Conservation (phyloP, 1,284 basidiomycete species). For the Volvariella surrecta region DNA sequence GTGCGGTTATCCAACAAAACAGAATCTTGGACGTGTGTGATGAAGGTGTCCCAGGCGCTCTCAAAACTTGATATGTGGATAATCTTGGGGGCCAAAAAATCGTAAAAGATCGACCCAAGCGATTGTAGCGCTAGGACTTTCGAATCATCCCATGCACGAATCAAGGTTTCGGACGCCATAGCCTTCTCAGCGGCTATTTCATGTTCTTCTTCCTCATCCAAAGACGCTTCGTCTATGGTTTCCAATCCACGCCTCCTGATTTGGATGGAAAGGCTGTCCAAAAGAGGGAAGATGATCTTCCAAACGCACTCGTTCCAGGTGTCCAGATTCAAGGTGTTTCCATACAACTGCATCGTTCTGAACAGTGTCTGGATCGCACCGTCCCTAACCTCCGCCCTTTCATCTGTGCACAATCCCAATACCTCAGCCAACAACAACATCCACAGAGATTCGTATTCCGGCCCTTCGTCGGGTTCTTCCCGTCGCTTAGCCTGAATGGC, state of each 20-base stretch:
- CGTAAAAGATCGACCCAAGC: constrained; percentile 75
- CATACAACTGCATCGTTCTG: constrained; percentile 90
- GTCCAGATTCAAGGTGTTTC: constrained; percentile 65
- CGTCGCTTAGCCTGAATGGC: constrained; percentile 77
- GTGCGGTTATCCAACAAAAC: constrained; percentile 61
- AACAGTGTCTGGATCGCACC: constrained; percentile 95
- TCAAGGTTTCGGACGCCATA: constrained; percentile 2
- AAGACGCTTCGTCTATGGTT: constrained; percentile 12
- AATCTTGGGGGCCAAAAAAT: constrained; percentile 71
- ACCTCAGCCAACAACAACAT: constrained; percentile 85
- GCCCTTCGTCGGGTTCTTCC: constrained; percentile 48
- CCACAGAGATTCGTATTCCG: constrained; percentile 80
- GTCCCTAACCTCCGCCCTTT: constrained; percentile 81
- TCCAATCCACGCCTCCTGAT: constrained; percentile 30
- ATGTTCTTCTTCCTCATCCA: constrained; percentile 7
- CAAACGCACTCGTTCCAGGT: constrained; percentile 88
- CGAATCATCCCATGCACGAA: constrained; percentile 76
- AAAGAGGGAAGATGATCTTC: constrained; percentile 84
- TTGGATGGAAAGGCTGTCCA: constrained; percentile 62
- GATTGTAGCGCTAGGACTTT: constrained; percentile 82
- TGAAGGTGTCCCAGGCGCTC: constrained; percentile 66
- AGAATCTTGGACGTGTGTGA: constrained; percentile 58
- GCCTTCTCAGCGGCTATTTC: neutral
- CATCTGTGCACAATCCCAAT: constrained; percentile 75
- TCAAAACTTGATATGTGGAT: constrained; percentile 63